phyloP scores from a whole-genome alignment of 331 rosid species.

The Pyrus hybrid region DNA sequence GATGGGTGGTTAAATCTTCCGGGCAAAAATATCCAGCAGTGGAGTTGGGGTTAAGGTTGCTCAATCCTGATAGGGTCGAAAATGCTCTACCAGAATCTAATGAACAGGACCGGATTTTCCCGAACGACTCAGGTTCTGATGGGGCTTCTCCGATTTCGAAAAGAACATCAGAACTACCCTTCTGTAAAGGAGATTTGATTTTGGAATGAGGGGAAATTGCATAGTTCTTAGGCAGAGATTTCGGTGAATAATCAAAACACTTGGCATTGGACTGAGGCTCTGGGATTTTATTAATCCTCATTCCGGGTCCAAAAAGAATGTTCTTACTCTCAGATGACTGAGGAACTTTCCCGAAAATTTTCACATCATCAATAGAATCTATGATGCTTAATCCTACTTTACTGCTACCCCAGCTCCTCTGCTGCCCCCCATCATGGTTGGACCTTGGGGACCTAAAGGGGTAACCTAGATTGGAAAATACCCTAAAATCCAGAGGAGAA shows the following conservation, averaged over 20 bases:
- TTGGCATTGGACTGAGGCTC: conserved; percentile 23
- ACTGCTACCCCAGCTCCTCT: conserved; percentile 64
- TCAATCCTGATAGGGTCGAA: conserved; percentile 24
- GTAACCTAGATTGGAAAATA: conserved; percentile 50
- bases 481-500: conserved; percentile 71
- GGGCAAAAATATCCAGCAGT: conserved; percentile 19
- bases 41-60: conserved; percentile 11
- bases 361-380: conserved; percentile 61
- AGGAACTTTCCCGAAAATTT: conserved; percentile 39
- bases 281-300: conserved; percentile 41
- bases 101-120: conserved; percentile 47
- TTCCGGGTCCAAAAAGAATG: conserved; percentile 46
- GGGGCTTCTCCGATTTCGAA: conserved; percentile 73
- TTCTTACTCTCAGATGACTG: conserved; percentile 54
- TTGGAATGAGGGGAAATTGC: conserved; percentile 28
- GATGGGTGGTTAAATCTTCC: conserved; percentile 27
- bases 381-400: conserved; percentile 76
- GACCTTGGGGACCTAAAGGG: conserved; percentile 33
- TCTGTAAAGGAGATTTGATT: conserved; percentile 26
- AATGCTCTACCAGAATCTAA: conserved; percentile 48
- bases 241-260: conserved; percentile 44
- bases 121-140: conserved; percentile 33
- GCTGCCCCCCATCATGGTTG: conserved; percentile 46
- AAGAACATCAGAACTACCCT: conserved; percentile 48
- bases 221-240: conserved; percentile 60